A percentile compares a stretch with the other conserved stretches of the same genome.
These are phyloP conservation scores for Ulota crispa DNA, from an alignment of 225 moss, liverwort and hornwort genomes.

Conservation along the genomic window DNA sequence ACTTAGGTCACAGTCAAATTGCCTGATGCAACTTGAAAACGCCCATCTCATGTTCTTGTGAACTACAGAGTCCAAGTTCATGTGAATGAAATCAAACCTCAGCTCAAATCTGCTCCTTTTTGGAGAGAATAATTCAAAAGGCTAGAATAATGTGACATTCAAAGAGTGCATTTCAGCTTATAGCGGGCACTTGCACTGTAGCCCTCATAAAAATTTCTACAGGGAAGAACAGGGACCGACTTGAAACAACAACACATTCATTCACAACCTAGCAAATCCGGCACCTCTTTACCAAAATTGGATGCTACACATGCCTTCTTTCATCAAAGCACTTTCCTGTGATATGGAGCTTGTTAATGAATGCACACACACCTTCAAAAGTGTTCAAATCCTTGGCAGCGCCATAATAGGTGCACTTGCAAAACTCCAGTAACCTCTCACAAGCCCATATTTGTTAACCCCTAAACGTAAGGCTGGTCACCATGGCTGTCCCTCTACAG, in stretches of 20 bases:
- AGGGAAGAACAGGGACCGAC: not conserved
- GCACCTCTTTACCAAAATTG: not conserved
- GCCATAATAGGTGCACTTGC: too few species aligned
- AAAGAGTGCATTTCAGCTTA: not conserved
- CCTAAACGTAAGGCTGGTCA: too few species aligned
- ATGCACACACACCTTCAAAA: not conserved
- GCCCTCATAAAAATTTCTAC: not conserved
- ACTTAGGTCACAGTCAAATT: constrained; percentile 4
- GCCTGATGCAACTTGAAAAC: not conserved
- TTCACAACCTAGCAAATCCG: not conserved
- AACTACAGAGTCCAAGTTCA: not conserved
- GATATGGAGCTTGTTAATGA: not conserved
- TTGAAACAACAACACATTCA: not conserved
- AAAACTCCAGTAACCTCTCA: too few species aligned
- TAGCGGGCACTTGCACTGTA: not conserved
- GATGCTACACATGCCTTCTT: too few species aligned
- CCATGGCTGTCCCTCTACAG: too few species aligned
- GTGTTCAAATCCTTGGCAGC: not conserved
- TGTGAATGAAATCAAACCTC: not conserved
- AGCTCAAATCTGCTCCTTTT: not conserved
- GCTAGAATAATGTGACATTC: not conserved
- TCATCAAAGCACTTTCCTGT: not conserved
- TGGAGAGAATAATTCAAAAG: not conserved
- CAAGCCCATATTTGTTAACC: too few species aligned
- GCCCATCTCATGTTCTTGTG: not conserved